phyloP scores from a whole-genome alignment of 495 filamentous ascomycete species.

The Glarea lozoyensis region DNA sequence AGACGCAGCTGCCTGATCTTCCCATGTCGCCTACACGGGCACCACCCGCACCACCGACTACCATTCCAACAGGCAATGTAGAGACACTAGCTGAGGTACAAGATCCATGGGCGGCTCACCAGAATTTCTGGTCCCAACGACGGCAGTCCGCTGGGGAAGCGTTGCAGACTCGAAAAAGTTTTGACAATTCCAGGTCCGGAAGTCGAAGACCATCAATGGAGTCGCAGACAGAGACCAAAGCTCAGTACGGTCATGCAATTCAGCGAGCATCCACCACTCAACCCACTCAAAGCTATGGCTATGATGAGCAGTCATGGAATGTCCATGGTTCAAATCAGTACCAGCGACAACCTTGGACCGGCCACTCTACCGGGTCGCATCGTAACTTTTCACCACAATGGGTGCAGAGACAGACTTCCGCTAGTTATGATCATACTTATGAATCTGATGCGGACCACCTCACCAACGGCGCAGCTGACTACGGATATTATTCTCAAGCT shows the following conservation, averaged over 20 bases:
- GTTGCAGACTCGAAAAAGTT: conserved; percentile 1
- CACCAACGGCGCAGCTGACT: neutral
- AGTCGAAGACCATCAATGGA: no score
- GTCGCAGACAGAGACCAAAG: no score
- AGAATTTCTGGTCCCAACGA: conserved; percentile 1
- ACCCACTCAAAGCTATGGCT: no score
- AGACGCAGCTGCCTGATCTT: neutral
- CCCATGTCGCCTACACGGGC: neutral
- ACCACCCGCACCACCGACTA: neutral
- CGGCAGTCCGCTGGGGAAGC: conserved; percentile 2
- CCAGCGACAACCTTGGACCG: neutral
- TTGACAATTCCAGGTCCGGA: neutral
- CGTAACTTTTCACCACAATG: neutral
- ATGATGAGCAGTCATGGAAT: no score
- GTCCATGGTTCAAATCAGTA: neutral
- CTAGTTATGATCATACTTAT: conserved; percentile 4
- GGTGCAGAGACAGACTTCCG: neutral
- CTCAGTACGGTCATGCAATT: no score
- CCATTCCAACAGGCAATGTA: neutral
- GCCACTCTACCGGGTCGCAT: neutral
- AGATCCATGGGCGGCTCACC: neutral
- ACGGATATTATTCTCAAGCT: neutral
- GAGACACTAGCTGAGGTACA: no score
- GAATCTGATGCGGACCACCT: neutral
- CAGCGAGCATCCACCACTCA: no score